Base-by-base conservation (phyloP, 2,329 filamentous ascomycete genomes). In the Tolypocladium tropicale region DNA sequence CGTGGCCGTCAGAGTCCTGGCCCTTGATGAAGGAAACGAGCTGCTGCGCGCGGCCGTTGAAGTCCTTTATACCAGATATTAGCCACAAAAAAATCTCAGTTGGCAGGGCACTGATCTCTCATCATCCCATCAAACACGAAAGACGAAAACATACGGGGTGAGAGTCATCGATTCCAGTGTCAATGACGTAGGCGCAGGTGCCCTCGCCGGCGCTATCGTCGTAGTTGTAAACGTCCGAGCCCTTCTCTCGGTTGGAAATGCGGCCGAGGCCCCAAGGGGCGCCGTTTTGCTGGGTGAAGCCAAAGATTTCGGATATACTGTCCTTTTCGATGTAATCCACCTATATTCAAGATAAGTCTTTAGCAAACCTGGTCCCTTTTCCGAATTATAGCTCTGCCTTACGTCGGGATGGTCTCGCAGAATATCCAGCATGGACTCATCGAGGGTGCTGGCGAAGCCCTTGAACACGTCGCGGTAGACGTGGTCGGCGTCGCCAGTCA, bases 171-270 rank as follows among this genome's bases (percentile, higher is more conserved):
- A 74, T 70, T 11, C 74, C 74, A 7, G 72, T 72, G 62, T 76
- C 74, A 46, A 77, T 68, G 30, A 76, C 67, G 59, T 76, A 76
- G 25, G 68, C 69, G 23, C 67, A 74, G 5, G 69, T 69, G 18
- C 67, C 71, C 43, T 63, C 60, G 39, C 71, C 73, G 1, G 68
- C 68, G 18, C 61, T 65, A 1, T 64, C 61, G 53, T 74, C 68
- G 56, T 30, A 57, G 23, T 0, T 41, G 39, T 70, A 73, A 52
- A 60, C 55, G 59, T 70, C 61, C 1, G 57, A 50, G 9, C 61
- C 61, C 0, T 64, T 58, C 9, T 33, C 18, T 7, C 61, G 59
- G 62, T 63, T 66, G n/a, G 71, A 72, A 52, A 74, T 61, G 14
- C 70, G 64, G 2, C 65, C 65, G 11, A 72, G 62, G 6, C 69